Evolutionary conservation across 768 basidiomycete species (phyloP).

Genomic region (Russula sp.): DNA sequence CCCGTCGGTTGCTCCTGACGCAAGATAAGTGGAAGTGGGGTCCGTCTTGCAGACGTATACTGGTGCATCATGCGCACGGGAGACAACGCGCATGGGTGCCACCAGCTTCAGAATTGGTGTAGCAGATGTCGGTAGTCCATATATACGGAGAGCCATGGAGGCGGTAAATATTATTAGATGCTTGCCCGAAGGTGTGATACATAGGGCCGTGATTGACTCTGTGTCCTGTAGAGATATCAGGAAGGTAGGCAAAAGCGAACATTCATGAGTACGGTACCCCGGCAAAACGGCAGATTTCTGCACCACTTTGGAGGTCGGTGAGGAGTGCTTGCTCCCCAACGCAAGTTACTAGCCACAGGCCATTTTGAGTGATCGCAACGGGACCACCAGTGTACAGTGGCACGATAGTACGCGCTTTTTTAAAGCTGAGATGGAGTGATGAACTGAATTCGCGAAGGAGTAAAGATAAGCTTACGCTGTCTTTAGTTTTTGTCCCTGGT

Average conservation of each 20-base stretch:
- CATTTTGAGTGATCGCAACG: conserved; percentile 72
- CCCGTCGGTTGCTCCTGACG: conserved; percentile 94
- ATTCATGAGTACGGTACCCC: conserved; percentile 52
- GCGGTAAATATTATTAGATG: conserved; percentile 77
- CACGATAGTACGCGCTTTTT: conserved; percentile 60
- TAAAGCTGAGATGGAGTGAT: conserved; percentile 48
- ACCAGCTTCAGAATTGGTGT: conserved; percentile 42
- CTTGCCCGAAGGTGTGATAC: conserved; percentile 66
- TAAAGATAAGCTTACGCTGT: conserved; percentile 45
- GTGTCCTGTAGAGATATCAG: conserved; percentile 54
- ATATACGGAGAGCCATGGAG: conserved; percentile 75
- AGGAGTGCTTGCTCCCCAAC: conserved; percentile 80
- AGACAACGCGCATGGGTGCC: conserved; percentile 64
- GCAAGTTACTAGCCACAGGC: conserved; percentile 73
- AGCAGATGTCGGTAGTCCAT: conserved; percentile 56
- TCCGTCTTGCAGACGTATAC: conserved; percentile 83
- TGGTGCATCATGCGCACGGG: conserved; percentile 88
- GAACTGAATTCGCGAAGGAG: not conserved
- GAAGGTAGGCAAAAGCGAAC: conserved; percentile 1
- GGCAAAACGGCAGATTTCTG: conserved; percentile 70
- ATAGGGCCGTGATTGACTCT: conserved; percentile 75
- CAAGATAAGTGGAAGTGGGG: conserved; percentile 83
- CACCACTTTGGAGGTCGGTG: conserved; percentile 70
- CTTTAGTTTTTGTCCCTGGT: conserved; percentile 32
- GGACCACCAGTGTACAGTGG: conserved; percentile 89